Evolutionary conservation across 1,284 basidiomycete species (phyloP).

Genomic region (Athelia psychrophila): DNA sequence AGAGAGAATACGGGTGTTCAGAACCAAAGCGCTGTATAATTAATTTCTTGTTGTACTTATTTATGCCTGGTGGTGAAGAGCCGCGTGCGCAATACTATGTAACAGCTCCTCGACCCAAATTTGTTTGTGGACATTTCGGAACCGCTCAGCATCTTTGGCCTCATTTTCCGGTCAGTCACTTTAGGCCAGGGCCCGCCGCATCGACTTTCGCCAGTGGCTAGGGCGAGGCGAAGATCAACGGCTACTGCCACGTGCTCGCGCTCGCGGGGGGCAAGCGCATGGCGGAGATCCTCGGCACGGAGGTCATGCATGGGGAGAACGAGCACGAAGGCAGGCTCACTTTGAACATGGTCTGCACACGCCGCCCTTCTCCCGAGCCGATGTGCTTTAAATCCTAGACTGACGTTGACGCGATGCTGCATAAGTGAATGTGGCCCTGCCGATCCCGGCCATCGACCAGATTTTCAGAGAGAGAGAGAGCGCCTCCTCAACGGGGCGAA

Average conservation of each 20-base stretch:
- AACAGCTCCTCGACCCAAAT: too few relatives aligned
- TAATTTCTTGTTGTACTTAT: too few relatives aligned
- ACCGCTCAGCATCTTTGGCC: too few relatives aligned
- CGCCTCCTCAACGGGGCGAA: conserved; percentile 39
- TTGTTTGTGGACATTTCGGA: too few relatives aligned
- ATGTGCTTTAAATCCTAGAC: neutral
- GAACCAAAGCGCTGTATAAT: too few relatives aligned
- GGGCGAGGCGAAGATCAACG: conserved; percentile 82
- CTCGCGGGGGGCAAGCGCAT: conserved; percentile 67
- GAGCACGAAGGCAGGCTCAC: conserved; percentile 58
- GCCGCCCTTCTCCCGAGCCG: too few relatives aligned
- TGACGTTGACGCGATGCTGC: neutral
- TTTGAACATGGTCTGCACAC: conserved; percentile 79
- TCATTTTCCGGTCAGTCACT: too few relatives aligned
- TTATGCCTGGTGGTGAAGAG: too few relatives aligned
- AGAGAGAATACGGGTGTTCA: too few relatives aligned
- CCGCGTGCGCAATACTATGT: too few relatives aligned
- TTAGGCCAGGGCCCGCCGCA: too few relatives aligned
- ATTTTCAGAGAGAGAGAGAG: conserved; percentile 34
- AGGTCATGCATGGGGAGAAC: conserved; percentile 51
- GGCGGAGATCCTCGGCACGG: conserved; percentile 63
- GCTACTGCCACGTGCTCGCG: conserved; percentile 76
- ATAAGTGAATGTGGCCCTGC: conserved; percentile 56
- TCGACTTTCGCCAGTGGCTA: conserved; percentile 77
- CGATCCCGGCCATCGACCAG: conserved; percentile 39